Percentiles rank a stretch among this genome's conserved stretches.
Evolutionary conservation across 139 green algal genomes (phyloP).

Genomic region (Pleodorina starrii): DNA sequence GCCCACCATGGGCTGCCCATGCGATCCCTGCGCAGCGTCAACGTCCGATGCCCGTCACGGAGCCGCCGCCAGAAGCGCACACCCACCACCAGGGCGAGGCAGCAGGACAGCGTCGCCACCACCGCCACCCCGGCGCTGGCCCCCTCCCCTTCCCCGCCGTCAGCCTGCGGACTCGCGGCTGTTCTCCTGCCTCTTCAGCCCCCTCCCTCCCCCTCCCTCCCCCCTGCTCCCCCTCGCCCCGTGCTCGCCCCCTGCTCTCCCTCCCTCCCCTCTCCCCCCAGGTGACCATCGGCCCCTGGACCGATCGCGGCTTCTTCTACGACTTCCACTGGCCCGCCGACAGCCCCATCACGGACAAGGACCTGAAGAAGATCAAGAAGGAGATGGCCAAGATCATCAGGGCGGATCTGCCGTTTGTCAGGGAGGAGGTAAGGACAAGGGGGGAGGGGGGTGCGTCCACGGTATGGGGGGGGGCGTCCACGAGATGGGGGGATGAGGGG

Average conservation of each 20-base stretch:
- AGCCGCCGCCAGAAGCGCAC: neutral
- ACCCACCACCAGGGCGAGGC: neutral
- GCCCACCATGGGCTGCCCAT: too few relatives aligned
- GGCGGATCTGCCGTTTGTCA: slow-evolving; percentile 84
- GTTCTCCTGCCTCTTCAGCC: too few relatives aligned
- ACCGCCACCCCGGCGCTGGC: slow-evolving; percentile 9
- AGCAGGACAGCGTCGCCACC: slow-evolving; percentile 14
- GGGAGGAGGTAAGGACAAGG: slow-evolving; percentile 80
- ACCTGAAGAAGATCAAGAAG: slow-evolving; percentile 96
- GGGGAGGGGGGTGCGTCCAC: too few relatives aligned
- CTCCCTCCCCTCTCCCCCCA: slow-evolving; percentile 57
- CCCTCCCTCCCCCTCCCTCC: too few relatives aligned
- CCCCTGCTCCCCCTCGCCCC: too few relatives aligned
- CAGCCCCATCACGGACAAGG: slow-evolving; percentile 85
- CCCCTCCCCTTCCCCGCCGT: too few relatives aligned
- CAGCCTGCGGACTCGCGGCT: too few relatives aligned
- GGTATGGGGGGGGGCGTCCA: too few relatives aligned
- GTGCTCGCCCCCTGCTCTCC: too few relatives aligned
- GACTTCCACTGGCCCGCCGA: slow-evolving; percentile 92
- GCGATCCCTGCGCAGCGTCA: too few relatives aligned
- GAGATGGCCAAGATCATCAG: slow-evolving; percentile 93
- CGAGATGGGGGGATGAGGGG: too few relatives aligned
- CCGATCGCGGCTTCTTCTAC: slow-evolving; percentile 99
- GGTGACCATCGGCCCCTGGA: slow-evolving; percentile 97
- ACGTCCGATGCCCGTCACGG: slow-evolving; percentile 4